These are phyloP conservation scores for Fistulinella prunicolor DNA, from an alignment of 768 basidiomycete genomes.

Conservation along the genomic window DNA sequence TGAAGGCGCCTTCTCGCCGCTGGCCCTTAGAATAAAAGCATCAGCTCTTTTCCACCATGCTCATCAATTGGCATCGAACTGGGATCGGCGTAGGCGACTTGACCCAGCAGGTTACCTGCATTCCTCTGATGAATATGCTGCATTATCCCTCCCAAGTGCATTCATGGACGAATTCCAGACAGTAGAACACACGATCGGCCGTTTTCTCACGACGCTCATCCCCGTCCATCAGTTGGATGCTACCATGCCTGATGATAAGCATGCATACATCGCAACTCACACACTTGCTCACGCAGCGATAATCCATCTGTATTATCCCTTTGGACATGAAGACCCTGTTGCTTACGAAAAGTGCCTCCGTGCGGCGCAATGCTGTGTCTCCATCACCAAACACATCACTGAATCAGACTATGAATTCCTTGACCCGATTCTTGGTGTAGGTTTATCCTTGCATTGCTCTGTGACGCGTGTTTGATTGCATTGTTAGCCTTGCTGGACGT, in stretches of 20 bases:
- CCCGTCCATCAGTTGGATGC: constrained; percentile 63
- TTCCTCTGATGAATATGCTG: constrained; percentile 30
- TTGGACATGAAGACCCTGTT: constrained; percentile 55
- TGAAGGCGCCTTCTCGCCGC: constrained; percentile 55
- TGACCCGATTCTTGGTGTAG: constrained; percentile 76
- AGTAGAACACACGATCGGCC: constrained; percentile 61
- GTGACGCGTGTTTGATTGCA: constrained; percentile 6
- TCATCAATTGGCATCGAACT: constrained; percentile 54
- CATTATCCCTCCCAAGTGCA: constrained; percentile 43
- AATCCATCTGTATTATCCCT: constrained; percentile 61
- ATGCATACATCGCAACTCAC: constrained; percentile 56
- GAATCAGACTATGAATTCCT: constrained; percentile 67
- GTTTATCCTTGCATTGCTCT: constrained; percentile 23
- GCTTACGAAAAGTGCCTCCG: constrained; percentile 66
- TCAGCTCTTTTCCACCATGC: constrained; percentile 74
- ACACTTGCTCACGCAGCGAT: constrained; percentile 65
- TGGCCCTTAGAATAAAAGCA: constrained; percentile 69
- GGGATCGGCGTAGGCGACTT: constrained; percentile 53
- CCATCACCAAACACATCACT: constrained; percentile 58
- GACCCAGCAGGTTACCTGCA: constrained; percentile 11
- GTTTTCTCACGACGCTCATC: constrained; percentile 61
- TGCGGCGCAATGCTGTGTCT: constrained; percentile 58
- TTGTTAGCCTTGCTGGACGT: constrained; percentile 67
- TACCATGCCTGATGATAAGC: constrained; percentile 54
- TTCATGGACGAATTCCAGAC: constrained; percentile 58